phyloP scores from a whole-genome alignment of 306 rosid genomes.

The Cucumis cinereus region DNA sequence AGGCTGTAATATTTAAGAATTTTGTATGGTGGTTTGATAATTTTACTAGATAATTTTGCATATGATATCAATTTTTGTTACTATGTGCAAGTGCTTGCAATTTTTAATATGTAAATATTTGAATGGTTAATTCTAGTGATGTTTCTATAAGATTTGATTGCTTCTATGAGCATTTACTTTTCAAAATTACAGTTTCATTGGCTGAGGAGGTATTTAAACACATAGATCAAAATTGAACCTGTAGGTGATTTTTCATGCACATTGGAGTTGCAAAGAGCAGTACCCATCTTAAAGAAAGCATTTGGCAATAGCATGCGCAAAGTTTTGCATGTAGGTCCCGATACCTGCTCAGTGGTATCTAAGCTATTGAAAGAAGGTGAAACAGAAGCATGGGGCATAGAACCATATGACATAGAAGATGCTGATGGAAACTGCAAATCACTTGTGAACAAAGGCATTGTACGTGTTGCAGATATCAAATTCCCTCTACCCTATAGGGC shows the following conservation, averaged over 20 bases:
- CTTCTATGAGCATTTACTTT: background rate
- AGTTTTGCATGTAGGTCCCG: slow-evolving; percentile 83
- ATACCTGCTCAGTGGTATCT: slow-evolving; percentile 71
- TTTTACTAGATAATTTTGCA: too few relatives aligned
- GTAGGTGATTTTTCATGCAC: slow-evolving; percentile 73
- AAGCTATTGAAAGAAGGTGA: slow-evolving; percentile 54
- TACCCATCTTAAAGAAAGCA: slow-evolving; percentile 58
- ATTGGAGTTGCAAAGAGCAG: slow-evolving; percentile 50
- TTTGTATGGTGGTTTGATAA: background rate
- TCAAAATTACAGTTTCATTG: background rate
- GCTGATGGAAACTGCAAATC: slow-evolving; percentile 55
- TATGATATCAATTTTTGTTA: too few relatives aligned
- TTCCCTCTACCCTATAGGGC: slow-evolving; percentile 78
- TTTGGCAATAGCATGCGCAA: slow-evolving; percentile 58
- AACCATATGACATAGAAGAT: slow-evolving; percentile 85
- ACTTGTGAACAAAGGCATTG: slow-evolving; percentile 64
- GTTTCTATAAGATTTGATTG: background rate
- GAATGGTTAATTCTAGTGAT: background rate
- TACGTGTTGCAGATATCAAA: slow-evolving; percentile 73
- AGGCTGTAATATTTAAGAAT: background rate
- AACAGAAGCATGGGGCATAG: slow-evolving; percentile 87
- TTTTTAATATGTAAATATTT: background rate
- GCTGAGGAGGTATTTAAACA: background rate
- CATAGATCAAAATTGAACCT: background rate
- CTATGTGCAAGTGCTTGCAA: too few relatives aligned